Evolutionary conservation across 805 yeast genomes (phyloP).

Genomic region (Jamesozyma spencerorum): DNA sequence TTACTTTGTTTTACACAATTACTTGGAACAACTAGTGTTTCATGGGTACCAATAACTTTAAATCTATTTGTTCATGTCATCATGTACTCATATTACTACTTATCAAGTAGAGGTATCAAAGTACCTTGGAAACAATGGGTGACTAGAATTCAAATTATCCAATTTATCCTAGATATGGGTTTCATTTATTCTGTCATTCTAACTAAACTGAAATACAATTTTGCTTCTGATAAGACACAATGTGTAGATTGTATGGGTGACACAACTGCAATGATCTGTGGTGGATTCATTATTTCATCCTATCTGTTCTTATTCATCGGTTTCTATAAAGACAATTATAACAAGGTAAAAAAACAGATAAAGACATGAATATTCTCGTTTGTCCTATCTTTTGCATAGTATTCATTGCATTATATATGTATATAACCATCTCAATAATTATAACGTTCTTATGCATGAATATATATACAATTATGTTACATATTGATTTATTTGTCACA

Average conservation of each 20-base stretch:
- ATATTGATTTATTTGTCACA: no score
- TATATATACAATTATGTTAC: no score
- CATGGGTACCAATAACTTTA: slow-evolving; percentile 88
- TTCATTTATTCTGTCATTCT: slow-evolving; percentile 91
- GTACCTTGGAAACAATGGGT: slow-evolving; percentile 99
- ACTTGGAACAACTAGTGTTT: slow-evolving; percentile 79
- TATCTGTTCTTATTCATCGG: slow-evolving; percentile 67
- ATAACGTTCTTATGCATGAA: no score
- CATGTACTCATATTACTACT: slow-evolving; percentile 96
- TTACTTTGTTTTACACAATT: slow-evolving; percentile 87
- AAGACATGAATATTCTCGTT: slow-evolving; percentile 5
- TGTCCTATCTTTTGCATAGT: no score
- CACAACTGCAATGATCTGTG: slow-evolving; percentile 59
- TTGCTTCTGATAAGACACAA: slow-evolving; percentile 34
- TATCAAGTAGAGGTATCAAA: slow-evolving; percentile 82
- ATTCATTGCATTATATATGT: no score
- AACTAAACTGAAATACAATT: slow-evolving; percentile 33
- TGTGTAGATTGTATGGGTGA: slow-evolving; percentile 73
- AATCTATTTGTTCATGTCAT: slow-evolving; percentile 90
- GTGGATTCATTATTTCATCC: slow-evolving; percentile 67
- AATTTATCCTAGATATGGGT: slow-evolving; percentile 77
- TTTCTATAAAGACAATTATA: slow-evolving; percentile 68
- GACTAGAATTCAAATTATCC: slow-evolving; percentile 88
- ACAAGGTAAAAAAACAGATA: slow-evolving; percentile 24
- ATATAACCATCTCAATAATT: no score